Evolutionary conservation across 202 grass and related monocot genomes (phyloP).

Genomic region (Hordeum pubiflorum): DNA sequence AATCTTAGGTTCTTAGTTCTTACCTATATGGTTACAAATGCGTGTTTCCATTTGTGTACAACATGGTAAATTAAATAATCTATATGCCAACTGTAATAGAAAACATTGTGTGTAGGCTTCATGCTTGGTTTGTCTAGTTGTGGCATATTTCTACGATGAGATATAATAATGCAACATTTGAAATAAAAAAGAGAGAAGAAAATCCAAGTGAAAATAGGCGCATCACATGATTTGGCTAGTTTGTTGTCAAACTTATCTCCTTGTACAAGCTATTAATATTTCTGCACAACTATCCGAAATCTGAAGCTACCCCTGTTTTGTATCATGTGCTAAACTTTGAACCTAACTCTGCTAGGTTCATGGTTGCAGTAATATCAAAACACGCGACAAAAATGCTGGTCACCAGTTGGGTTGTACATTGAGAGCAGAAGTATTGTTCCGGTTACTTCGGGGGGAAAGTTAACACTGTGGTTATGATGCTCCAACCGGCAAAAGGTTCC

Average conservation of each 20-base stretch:
- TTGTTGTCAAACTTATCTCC: not conserved
- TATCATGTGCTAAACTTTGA: not conserved
- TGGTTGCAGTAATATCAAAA: not conserved
- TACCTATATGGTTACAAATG: not conserved
- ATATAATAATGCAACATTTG: not conserved
- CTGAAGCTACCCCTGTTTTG: not conserved
- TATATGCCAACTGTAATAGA: not conserved
- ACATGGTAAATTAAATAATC: not conserved
- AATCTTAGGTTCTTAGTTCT: not conserved
- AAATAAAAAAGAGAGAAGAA: not conserved
- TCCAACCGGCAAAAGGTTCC: not conserved
- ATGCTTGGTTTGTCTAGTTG: not conserved
- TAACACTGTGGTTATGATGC: not conserved
- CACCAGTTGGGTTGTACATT: not conserved
- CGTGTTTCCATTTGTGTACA: not conserved
- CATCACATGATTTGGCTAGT: constrained; percentile 7
- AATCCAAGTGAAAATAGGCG: not conserved
- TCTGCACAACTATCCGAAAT: not conserved
- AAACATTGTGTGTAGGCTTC: not conserved
- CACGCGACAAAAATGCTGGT: not conserved
- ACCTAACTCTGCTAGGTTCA: not conserved
- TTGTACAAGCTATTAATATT: not conserved
- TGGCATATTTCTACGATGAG: not conserved
- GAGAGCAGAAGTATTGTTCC: not conserved
- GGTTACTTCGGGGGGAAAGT: not conserved